Evolutionary conservation across 768 basidiomycete species (phyloP), one percentile per base, ranked within the genome.

Genomic region (Suillus americanus): DNA sequence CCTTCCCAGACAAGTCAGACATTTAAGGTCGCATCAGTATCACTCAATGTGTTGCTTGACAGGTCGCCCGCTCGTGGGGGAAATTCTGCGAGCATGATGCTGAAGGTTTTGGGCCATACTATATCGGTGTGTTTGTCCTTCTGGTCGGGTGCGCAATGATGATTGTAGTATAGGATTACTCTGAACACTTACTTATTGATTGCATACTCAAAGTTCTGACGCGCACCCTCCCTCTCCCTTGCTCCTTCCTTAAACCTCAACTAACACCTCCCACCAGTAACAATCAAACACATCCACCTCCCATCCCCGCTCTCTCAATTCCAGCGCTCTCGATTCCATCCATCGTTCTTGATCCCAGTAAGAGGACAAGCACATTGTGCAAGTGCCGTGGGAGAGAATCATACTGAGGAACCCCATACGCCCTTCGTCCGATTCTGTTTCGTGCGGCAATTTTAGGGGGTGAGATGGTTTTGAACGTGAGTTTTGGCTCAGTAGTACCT

Each of bases 321-420:
- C 5, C 51, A 53, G 18, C 30, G 18, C 9, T 20, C 51, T 18
- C 51, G 28, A 30, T 18, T 51, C 25, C 50, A 5, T 25, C 13
- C 50, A 51, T 28, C 50, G 8, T 28, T 18, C 55, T 25, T 16
- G 0, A 16, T 40, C 5, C 37, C 55, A 16, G 30, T 6, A 14
- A 40, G 57, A 55, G 43, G 41, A 25, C 30, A 40, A 28, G 35
- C 18, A n/a, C n/a, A n/a, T n/a, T n/a, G n/a, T n/a, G 25, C n/a
- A 40, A 13, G 35, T 18, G 18, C 8, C 40, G n/a, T 62, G 59
- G 33, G 67, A 64, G 0, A 72, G 75, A 60, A n/a, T n/a, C n/a
- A 73, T 87, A 18, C 72, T 92, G 7, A 83, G 85, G 14, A 97
- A 95, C n/a, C 68, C 94, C 94, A 0, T 97, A 90, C 78, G 81